Conservation (phyloP, 169 alveolate genomes). For the Plasmodium knowlesi region DNA sequence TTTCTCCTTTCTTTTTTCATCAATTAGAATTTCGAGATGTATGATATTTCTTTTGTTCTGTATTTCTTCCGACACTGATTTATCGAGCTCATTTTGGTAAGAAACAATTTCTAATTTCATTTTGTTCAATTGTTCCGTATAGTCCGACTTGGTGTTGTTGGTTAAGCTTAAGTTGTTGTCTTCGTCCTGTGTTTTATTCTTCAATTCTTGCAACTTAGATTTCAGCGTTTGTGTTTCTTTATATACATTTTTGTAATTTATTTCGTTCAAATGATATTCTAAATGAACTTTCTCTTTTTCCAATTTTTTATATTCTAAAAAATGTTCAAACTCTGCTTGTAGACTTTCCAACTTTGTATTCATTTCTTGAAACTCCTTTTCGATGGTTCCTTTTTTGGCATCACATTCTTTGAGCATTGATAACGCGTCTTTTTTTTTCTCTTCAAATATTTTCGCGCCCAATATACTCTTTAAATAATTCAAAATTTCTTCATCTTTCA, state of each 20-base stretch:
- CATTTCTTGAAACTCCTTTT: conserved; percentile 79
- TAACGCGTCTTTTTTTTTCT: conserved; percentile 73
- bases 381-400: conserved; percentile 77
- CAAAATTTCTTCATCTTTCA: conserved; percentile 70
- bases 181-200: conserved; percentile 73
- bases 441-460: conserved; percentile 74
- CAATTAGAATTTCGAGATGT: conserved; percentile 64
- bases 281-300: conserved; percentile 73
- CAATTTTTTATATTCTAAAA: conserved; percentile 70
- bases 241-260: conserved; percentile 70
- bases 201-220: conserved; percentile 62
- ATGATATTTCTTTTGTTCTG: conserved; percentile 62
- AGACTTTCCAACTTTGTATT: conserved; percentile 76
- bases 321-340: conserved; percentile 77
- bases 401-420: conserved; percentile 79
- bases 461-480: conserved; percentile 68
- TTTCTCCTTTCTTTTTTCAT: conserved; percentile 70
- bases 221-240: conserved; percentile 66
- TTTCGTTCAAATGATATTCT: conserved; percentile 68
- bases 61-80: conserved; percentile 56
- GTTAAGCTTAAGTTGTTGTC: conserved; percentile 37
- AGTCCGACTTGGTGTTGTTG: conserved; percentile 52
- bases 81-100: conserved; percentile 45
- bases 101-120: conserved; percentile 72
- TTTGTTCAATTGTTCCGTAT: conserved; percentile 52